phyloP scores from a whole-genome alignment of 2,329 filamentous ascomycete genomes.

The Scedosporium dehoogii region DNA sequence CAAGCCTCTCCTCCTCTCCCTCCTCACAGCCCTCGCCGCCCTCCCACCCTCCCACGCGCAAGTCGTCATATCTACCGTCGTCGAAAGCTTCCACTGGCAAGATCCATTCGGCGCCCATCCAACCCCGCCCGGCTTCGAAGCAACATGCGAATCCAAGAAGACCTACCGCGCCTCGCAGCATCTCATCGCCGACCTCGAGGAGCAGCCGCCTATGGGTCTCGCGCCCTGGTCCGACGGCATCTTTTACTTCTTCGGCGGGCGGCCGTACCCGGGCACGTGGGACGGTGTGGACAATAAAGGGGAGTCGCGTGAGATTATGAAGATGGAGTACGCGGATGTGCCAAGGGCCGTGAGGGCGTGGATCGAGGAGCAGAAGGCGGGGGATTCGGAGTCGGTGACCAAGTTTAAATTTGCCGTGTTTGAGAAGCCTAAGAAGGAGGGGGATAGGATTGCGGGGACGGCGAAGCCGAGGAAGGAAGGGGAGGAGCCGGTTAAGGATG shows the following conservation, averaged over 20 bases:
- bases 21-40: background rate
- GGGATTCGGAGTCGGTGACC: conserved; percentile 13
- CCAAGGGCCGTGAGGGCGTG: conserved; percentile 26
- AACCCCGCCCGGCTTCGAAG: conserved; percentile 18
- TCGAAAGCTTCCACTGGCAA: conserved; percentile 19
- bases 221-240: conserved; percentile 18
- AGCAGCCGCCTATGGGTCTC: conserved; percentile 13
- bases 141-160: conserved; percentile 16
- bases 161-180: conserved; percentile 20
- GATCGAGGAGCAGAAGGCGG: conserved; percentile 27
- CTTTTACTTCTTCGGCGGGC: conserved; percentile 15
- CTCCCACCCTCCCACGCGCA: background rate
- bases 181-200: conserved; percentile 17
- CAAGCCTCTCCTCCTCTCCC: background rate
- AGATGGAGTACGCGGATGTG: conserved; percentile 24
- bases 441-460: conserved; percentile 24
- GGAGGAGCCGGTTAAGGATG: conserved; percentile 8
- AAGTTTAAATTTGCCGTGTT: conserved; percentile 25
- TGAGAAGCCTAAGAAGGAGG: conserved; percentile 20
- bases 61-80: conserved; percentile 13
- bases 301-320: conserved; percentile 24
- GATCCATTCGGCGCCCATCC: conserved; percentile 19
- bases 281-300: conserved; percentile 30
- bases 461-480: conserved; percentile 11
- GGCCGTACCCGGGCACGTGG: conserved; percentile 29